phyloP scores from a whole-genome alignment of 2,329 filamentous ascomycete genomes.

The Samsoniella hepiali region DNA sequence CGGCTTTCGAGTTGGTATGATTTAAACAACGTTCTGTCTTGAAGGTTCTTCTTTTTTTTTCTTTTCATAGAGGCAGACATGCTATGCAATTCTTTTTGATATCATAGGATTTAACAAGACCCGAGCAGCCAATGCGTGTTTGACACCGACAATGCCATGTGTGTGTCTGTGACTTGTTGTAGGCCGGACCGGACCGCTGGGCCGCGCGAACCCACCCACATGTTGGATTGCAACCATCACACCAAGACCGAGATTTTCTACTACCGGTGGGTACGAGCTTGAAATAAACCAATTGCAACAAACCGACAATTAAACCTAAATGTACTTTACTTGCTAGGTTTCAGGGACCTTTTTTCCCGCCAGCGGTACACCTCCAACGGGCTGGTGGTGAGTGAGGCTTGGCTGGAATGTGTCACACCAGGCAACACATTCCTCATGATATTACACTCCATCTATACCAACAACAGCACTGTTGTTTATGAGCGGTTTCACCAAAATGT shows the following conservation, averaged over 20 bases:
- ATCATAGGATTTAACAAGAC: slow-evolving; percentile 32
- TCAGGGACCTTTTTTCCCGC: not conserved
- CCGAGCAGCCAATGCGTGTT: slow-evolving; percentile 25
- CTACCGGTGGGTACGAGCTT: not conserved
- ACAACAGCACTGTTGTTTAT: slow-evolving; percentile 13
- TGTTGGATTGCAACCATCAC: not conserved
- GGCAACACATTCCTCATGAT: slow-evolving; percentile 40
- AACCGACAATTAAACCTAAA: not conserved
- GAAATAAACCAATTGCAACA: not conserved
- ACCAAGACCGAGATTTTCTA: not conserved
- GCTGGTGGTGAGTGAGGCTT: slow-evolving; percentile 18
- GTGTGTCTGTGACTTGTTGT: slow-evolving; percentile 15
- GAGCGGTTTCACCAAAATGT: slow-evolving; percentile 6
- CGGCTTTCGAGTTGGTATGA: slow-evolving; percentile 30
- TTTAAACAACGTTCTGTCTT: slow-evolving; percentile 35
- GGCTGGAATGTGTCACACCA: slow-evolving; percentile 36
- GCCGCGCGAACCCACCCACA: not conserved
- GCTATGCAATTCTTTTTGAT: slow-evolving; percentile 31
- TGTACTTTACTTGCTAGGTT: too few relatives aligned
- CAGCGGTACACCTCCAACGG: not conserved
- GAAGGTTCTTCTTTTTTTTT: slow-evolving; percentile 26
- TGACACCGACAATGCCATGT: not conserved
- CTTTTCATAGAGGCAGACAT: slow-evolving; percentile 33
- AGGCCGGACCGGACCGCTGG: not conserved
- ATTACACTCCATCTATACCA: slow-evolving; percentile 22